phyloP scores from a whole-genome alignment of 192 early-diverging fungal species.

The Entophlyctis helioformis region DNA sequence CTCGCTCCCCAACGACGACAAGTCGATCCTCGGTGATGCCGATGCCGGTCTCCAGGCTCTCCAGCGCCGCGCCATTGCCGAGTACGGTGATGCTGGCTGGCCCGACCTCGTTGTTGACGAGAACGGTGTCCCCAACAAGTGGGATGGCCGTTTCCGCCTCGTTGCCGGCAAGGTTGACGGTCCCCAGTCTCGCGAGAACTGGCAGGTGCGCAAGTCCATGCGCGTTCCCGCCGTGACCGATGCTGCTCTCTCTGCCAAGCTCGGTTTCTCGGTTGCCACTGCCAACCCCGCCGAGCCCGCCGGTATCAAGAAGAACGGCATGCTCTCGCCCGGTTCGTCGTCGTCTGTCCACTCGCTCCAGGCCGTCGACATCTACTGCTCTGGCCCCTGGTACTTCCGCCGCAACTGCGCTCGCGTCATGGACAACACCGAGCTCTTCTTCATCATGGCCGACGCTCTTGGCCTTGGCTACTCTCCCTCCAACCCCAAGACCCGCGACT shows the following conservation, averaged over 20 bases:
- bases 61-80: slow-evolving; percentile 15
- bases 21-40: not conserved
- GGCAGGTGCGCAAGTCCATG: slow-evolving; percentile 2
- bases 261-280: slow-evolving; percentile 6
- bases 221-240: slow-evolving; percentile 1
- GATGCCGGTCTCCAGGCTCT: not conserved
- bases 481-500: too few relatives aligned
- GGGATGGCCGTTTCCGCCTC: slow-evolving; percentile 11
- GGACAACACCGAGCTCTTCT: slow-evolving; percentile 33
- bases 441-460: slow-evolving; percentile 19
- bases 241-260: not conserved
- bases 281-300: slow-evolving; percentile 6
- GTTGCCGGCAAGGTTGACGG: slow-evolving; percentile 18
- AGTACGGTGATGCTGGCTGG: slow-evolving; percentile 21
- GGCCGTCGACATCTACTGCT: slow-evolving; percentile 26
- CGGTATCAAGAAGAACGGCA: slow-evolving; percentile 6
- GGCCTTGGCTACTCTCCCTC: slow-evolving; percentile 27
- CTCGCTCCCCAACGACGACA: slow-evolving; percentile 19
- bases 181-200: slow-evolving; percentile 14
- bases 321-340: not conserved
- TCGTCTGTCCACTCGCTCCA: slow-evolving; percentile 23
- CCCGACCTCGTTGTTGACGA: slow-evolving; percentile 16
- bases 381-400: slow-evolving; percentile 6
- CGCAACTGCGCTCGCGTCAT: not conserved
- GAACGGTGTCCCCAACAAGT: slow-evolving; percentile 22